Evolutionary conservation across 23 red algal species (phyloP), one percentile per base, ranked within the genome.

Genomic region (Agarophyton chilense): DNA sequence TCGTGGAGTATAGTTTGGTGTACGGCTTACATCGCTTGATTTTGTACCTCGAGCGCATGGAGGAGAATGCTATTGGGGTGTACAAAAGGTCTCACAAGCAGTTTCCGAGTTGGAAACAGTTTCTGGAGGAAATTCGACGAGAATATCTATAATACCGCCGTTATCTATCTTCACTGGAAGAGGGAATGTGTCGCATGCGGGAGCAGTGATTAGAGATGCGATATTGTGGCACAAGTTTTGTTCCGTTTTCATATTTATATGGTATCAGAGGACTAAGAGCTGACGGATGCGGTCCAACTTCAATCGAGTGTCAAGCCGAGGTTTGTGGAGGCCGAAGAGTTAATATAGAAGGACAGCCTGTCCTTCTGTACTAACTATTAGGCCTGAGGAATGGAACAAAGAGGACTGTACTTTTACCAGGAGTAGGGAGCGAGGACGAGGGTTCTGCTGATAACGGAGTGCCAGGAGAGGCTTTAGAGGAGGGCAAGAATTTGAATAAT

Each of bases 231-330:
- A 47, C 1, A 47, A 31, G 2, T 17, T 21, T 12, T 47, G 39
- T 52, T 76, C 39, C 71, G 71, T 49, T 76, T 7, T 39, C 71
- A 76, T 76, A 49, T 49, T 33, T 76, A 76, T 41, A 52, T 49
- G 43, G 47, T 52, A 29, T 3, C 71, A 29, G 71, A 76, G 18
- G 33, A 76, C 22, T 52, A 76, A 19, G 31, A 38, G 2, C 39
- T 76, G 25, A 33, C 71, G 25, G 71, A 76, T 76, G 71, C 43
- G 17, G 47, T 76, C 6, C 71, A 76, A 4, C 71, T 76, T 3
- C 12, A 49, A 16, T 4, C 12, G 10, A 12, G 18, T n/a, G 44
- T 76, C 18, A 12, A 39, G 22, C 71, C 71, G 29, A 29, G 2
- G 36, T 76, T 76, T 52, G 22, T 6, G 16, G 71, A 76, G 8